A percentile compares a stretch with the other conserved stretches of the same genome.
phyloP scores from a whole-genome alignment of 768 basidiomycete genomes.

The Russula foetens region DNA sequence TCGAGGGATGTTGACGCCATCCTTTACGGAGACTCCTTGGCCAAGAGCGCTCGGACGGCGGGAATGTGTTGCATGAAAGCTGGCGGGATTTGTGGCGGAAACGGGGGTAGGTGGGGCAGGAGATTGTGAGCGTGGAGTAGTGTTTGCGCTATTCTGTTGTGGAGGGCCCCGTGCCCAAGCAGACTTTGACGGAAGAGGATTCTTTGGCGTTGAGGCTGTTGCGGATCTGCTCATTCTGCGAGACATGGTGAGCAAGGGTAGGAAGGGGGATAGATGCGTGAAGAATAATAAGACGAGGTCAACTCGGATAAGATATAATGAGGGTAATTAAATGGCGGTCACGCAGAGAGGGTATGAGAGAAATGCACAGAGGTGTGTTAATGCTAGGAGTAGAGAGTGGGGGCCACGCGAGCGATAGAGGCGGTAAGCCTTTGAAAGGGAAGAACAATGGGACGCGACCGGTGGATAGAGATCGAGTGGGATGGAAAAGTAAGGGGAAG shows the following conservation, averaged over 20 bases:
- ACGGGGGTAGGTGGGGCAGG: slow-evolving; percentile 38
- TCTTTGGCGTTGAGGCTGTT: slow-evolving; percentile 64
- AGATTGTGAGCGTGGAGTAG: slow-evolving; percentile 68
- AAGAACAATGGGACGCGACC: background rate
- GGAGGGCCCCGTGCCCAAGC: slow-evolving; percentile 92
- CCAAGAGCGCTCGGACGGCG: slow-evolving; percentile 70
- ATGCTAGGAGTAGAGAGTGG: background rate
- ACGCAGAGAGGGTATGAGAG: background rate
- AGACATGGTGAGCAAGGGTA: background rate
- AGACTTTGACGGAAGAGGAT: slow-evolving; percentile 68
- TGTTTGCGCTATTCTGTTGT: slow-evolving; percentile 41
- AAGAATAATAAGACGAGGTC: background rate
- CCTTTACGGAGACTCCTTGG: slow-evolving; percentile 66
- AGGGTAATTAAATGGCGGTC: background rate
- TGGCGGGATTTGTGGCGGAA: slow-evolving; percentile 35
- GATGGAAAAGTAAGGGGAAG: background rate
- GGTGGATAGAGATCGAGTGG: background rate
- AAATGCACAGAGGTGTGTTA: background rate
- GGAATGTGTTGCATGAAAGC: slow-evolving; percentile 48
- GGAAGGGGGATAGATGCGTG: background rate
- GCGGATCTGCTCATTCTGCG: slow-evolving; percentile 91
- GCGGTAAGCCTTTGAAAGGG: background rate
- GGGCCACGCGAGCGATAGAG: background rate
- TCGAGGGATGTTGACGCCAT: slow-evolving; percentile 68
- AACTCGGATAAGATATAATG: background rate